Evolutionary conservation across 345 rosid genomes (phyloP).

Genomic region (Eucalyptus cladocalyx): DNA sequence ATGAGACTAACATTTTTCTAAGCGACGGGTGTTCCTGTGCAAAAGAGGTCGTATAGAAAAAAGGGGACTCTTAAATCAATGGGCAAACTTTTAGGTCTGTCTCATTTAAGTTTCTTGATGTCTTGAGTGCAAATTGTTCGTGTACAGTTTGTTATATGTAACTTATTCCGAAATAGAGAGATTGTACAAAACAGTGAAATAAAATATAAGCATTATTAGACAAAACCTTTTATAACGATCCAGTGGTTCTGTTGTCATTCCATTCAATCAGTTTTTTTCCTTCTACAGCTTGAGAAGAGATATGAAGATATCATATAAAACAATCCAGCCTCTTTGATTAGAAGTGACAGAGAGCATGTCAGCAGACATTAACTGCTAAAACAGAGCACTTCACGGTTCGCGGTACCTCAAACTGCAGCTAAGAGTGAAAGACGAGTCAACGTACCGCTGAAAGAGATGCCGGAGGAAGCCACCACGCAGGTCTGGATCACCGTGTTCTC

Average conservation of each 20-base stretch:
- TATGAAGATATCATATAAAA: background rate
- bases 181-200: background rate
- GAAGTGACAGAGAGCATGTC: background rate
- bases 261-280: background rate
- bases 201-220: background rate
- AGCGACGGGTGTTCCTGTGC: background rate
- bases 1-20: background rate
- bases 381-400: background rate
- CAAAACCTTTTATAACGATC: background rate
- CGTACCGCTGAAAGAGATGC: slow-evolving; percentile 2
- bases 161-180: background rate
- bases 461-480: slow-evolving; percentile 6
- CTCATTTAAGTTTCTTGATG: background rate
- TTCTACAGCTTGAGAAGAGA: background rate
- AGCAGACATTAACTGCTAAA: background rate
- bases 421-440: too few species aligned
- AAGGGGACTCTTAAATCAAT: background rate
- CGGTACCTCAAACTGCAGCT: background rate
- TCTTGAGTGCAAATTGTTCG: background rate
- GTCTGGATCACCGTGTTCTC: slow-evolving; percentile 15
- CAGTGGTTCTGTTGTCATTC: background rate
- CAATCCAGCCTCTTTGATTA: background rate
- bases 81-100: background rate
- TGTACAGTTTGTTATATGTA: background rate
- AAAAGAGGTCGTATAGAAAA: background rate